phyloP scores from a whole-genome alignment of 1,284 basidiomycete genomes.

The Ceraceosorus bombacis region DNA sequence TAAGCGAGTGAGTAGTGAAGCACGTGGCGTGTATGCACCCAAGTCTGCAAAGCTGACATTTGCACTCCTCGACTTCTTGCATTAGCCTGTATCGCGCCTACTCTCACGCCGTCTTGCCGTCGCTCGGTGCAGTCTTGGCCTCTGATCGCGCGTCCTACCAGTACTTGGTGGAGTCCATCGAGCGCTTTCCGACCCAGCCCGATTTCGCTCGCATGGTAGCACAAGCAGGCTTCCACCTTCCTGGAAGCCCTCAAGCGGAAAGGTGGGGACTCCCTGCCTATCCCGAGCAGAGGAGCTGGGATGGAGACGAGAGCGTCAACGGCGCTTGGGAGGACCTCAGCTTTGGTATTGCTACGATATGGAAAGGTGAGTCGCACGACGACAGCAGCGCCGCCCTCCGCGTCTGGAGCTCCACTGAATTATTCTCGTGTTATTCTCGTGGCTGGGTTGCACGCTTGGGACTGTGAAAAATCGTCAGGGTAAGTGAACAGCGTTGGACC shows the following conservation, averaged over 20 bases:
- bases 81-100: conserved; percentile 83
- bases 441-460: too few relatives aligned
- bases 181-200: conserved; percentile 80
- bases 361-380: conserved; percentile 15
- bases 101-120: conserved; percentile 90
- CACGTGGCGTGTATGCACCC: conserved; percentile 5
- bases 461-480: too few relatives aligned
- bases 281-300: conserved; percentile 3
- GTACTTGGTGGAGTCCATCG: conserved; percentile 95
- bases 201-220: conserved; percentile 76
- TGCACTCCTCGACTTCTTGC: neutral
- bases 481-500: too few relatives aligned
- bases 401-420: too few relatives aligned
- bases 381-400: too few relatives aligned
- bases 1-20: conserved; percentile 64
- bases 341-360: conserved; percentile 45
- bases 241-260: conserved; percentile 34
- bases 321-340: conserved; percentile 47
- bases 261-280: conserved; percentile 32
- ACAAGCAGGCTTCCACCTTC: conserved; percentile 49
- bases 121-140: conserved; percentile 89
- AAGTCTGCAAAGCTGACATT: neutral
- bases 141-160: conserved; percentile 84
- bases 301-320: conserved; percentile 23
- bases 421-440: too few relatives aligned